Percentiles rank a stretch among this genome's conserved stretches.
These are phyloP conservation scores for Xanthoconium purpureum DNA, from an alignment of 768 basidiomycete genomes.

Conservation along the genomic window DNA sequence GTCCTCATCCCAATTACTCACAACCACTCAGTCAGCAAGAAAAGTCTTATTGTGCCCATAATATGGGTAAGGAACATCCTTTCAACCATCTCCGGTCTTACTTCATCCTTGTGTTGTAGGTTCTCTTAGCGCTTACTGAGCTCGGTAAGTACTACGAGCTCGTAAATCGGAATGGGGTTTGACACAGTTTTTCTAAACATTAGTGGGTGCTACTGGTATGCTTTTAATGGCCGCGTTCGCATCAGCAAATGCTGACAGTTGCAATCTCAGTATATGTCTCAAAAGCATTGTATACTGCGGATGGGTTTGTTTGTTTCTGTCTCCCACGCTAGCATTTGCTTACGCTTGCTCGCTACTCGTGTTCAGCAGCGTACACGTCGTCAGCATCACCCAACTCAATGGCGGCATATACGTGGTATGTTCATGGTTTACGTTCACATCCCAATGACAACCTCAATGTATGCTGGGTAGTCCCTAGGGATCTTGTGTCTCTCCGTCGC, in stretches of 20 bases:
- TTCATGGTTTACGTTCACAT: background rate
- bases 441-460: background rate
- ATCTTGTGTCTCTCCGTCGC: background rate
- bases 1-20: background rate
- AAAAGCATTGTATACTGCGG: background rate
- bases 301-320: background rate
- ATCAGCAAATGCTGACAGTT: background rate
- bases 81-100: background rate
- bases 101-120: background rate
- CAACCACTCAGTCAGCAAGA: background rate
- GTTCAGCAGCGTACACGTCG: background rate
- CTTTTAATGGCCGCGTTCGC: background rate
- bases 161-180: background rate
- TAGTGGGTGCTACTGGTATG: background rate
- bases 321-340: background rate
- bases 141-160: background rate
- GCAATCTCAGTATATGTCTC: background rate
- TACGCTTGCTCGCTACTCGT: background rate
- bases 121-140: background rate
- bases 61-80: background rate
- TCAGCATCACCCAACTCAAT: no score
- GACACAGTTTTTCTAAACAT: background rate
- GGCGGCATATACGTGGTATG: background rate
- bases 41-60: background rate
- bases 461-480: background rate